Conservation (phyloP, 1,284 basidiomycete species). For the Lignosus rhinocerotis region DNA sequence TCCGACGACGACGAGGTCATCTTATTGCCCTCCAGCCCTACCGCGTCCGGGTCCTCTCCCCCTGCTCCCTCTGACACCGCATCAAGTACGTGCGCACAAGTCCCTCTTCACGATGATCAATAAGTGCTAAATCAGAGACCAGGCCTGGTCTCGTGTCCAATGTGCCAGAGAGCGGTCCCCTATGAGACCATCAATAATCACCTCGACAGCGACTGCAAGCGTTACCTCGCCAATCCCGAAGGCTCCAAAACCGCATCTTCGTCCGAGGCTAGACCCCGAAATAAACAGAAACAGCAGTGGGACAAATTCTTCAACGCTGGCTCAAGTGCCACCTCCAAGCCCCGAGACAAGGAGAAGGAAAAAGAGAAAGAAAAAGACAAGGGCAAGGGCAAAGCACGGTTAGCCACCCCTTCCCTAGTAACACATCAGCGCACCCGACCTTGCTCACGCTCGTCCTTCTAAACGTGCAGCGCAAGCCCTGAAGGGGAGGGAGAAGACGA, state of each 20-base stretch:
- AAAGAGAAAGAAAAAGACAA: slow-evolving; percentile 50
- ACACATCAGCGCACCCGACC: not conserved
- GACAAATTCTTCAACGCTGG: slow-evolving; percentile 46
- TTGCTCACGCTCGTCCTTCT: not conserved
- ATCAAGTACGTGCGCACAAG: slow-evolving; percentile 3
- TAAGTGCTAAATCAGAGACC: not conserved
- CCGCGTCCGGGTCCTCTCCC: slow-evolving; percentile 13
- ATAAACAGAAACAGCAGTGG: slow-evolving; percentile 45
- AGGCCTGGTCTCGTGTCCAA: slow-evolving; percentile 51
- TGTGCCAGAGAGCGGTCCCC: slow-evolving; percentile 50
- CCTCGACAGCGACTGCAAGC: slow-evolving; percentile 55
- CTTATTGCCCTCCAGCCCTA: slow-evolving; percentile 13
- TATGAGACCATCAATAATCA: slow-evolving; percentile 55
- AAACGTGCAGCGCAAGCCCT: slow-evolving; percentile 8
- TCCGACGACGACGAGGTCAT: slow-evolving; percentile 19
- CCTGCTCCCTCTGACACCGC: slow-evolving; percentile 16
- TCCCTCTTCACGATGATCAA: not conserved
- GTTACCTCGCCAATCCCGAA: slow-evolving; percentile 17
- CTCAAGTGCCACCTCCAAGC: slow-evolving; percentile 11
- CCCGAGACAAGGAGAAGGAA: slow-evolving; percentile 45
- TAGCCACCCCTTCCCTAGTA: not conserved
- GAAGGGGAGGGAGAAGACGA: slow-evolving; percentile 36
- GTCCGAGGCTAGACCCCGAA: slow-evolving; percentile 7
- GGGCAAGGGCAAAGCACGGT: slow-evolving; percentile 25
- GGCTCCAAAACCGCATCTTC: not conserved